A percentile compares a stretch with the other conserved stretches of the same genome.
These are phyloP conservation scores for Amesomyces nigricolor DNA, from an alignment of 2,329 filamentous ascomycete species.

Conservation along the genomic window DNA sequence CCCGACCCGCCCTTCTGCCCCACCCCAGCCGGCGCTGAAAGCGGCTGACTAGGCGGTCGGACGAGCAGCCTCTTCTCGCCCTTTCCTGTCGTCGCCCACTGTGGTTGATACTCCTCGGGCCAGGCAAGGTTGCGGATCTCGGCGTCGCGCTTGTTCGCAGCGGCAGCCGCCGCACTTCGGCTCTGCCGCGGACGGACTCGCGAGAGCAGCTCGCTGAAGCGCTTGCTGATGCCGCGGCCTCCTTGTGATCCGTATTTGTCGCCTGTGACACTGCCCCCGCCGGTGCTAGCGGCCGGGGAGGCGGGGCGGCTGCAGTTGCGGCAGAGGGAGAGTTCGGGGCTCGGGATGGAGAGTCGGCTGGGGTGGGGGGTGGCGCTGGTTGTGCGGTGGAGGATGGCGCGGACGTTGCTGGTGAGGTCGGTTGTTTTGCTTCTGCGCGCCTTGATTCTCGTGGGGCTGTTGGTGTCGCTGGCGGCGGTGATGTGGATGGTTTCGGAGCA, in stretches of 20 bases:
- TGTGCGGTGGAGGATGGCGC: constrained; percentile 15
- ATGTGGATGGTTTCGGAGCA: constrained; percentile 22
- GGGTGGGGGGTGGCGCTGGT: not conserved
- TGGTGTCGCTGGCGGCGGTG: not conserved
- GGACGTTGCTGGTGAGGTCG: constrained; percentile 20
- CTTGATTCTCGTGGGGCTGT: not conserved
- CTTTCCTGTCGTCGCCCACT: constrained; percentile 9
- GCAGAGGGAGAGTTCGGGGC: constrained; percentile 14
- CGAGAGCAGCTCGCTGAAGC: constrained; percentile 17
- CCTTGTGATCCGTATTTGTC: not conserved
- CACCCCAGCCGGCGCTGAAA: not conserved
- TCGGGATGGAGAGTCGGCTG: constrained; percentile 7
- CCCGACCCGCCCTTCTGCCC: not conserved
- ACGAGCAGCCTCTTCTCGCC: constrained; percentile 6
- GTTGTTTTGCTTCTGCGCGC: constrained; percentile 10
- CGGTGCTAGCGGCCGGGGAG: constrained; percentile 1
- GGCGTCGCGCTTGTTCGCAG: constrained; percentile 2
- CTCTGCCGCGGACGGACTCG: constrained; percentile 15
- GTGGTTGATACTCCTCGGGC: constrained; percentile 17
- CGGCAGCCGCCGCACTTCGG: not conserved
- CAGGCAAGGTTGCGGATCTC: constrained; percentile 10
- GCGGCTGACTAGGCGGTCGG: constrained; percentile 7
- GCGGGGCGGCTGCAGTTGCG: constrained; percentile 21
- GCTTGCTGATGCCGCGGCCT: constrained; percentile 12
- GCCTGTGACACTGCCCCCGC: constrained; percentile 1